These are phyloP conservation scores for Russula earlei DNA, from an alignment of 768 basidiomycete species.

Conservation along the genomic window DNA sequence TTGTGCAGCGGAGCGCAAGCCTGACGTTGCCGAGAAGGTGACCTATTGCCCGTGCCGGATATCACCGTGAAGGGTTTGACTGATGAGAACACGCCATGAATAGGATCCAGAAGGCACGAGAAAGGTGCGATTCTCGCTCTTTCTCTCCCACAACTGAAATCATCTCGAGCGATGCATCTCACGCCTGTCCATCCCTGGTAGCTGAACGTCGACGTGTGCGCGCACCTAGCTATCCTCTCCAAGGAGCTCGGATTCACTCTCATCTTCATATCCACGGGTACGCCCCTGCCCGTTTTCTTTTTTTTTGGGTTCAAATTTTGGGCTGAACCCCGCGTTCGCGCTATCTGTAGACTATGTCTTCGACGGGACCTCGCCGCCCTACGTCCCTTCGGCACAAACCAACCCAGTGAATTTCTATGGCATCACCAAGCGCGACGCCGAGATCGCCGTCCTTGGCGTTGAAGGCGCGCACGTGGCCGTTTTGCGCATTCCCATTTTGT, in stretches of 20 bases:
- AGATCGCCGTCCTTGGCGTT: constrained; percentile 60
- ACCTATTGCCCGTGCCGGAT: constrained; percentile 18
- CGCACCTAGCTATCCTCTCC: constrained; percentile 58
- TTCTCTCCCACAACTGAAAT: background rate
- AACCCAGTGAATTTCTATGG: constrained; percentile 91
- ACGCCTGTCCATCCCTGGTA: constrained; percentile 25
- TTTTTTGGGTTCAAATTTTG: too few relatives aligned
- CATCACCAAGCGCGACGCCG: constrained; percentile 77
- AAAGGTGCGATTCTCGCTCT: too few relatives aligned
- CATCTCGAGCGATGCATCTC: background rate
- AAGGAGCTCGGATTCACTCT: constrained; percentile 54
- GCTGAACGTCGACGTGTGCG: constrained; percentile 77
- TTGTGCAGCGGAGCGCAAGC: constrained; percentile 89
- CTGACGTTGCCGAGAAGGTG: constrained; percentile 89
- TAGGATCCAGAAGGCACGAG: constrained; percentile 63
- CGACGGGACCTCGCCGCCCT: constrained; percentile 87
- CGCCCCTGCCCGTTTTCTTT: background rate
- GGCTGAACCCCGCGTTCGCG: too few relatives aligned
- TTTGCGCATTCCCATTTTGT: constrained; percentile 89
- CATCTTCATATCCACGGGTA: constrained; percentile 89
- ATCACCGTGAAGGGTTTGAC: background rate
- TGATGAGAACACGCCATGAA: background rate
- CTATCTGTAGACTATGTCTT: constrained; percentile 96
- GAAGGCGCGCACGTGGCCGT: constrained; percentile 51
- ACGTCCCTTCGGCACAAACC: constrained; percentile 58